Percentiles rank a stretch among this genome's conserved stretches.
Evolutionary conservation across 139 green algal genomes (phyloP).

Genomic region (Chlamydomonas schloesseri): DNA sequence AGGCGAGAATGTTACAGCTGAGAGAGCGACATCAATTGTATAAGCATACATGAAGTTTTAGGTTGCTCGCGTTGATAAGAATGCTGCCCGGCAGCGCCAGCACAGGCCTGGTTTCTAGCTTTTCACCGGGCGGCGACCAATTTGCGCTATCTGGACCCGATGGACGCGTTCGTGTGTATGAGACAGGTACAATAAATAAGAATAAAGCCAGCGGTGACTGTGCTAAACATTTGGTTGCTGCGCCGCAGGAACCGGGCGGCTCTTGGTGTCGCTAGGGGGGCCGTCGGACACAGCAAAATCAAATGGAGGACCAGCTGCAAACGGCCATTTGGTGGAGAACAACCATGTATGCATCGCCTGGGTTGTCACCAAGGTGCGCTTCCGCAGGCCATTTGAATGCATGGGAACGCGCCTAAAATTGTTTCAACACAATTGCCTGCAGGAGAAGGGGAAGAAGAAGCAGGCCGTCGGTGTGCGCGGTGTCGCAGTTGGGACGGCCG

Average conservation of each 20-base stretch:
- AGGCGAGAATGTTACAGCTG: too few relatives aligned
- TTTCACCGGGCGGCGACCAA: constrained; percentile 33
- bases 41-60: too few relatives aligned
- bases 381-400: too few relatives aligned
- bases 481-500: constrained; percentile 65
- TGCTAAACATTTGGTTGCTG: not conserved
- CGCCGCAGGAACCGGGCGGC: constrained; percentile 39
- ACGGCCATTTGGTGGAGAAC: constrained; percentile 46
- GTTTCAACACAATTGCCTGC: not conserved
- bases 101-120: constrained; percentile 13
- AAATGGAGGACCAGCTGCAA: constrained; percentile 31
- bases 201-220: not conserved
- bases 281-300: not conserved
- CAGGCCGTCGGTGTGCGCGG: not conserved
- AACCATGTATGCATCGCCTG: constrained; percentile 55
- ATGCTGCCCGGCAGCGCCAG: constrained; percentile 19
- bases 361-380: constrained; percentile 36
- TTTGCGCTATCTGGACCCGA: constrained; percentile 47
- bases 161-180: constrained; percentile 46
- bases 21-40: too few relatives aligned
- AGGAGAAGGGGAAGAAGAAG: constrained; percentile 49
- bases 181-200: constrained; percentile 31
- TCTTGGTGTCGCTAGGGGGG: constrained; percentile 31
- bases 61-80: not conserved
- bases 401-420: not conserved